Evolutionary conservation across 2,329 filamentous ascomycete genomes (phyloP).

Genomic region (Trichophyton simii): DNA sequence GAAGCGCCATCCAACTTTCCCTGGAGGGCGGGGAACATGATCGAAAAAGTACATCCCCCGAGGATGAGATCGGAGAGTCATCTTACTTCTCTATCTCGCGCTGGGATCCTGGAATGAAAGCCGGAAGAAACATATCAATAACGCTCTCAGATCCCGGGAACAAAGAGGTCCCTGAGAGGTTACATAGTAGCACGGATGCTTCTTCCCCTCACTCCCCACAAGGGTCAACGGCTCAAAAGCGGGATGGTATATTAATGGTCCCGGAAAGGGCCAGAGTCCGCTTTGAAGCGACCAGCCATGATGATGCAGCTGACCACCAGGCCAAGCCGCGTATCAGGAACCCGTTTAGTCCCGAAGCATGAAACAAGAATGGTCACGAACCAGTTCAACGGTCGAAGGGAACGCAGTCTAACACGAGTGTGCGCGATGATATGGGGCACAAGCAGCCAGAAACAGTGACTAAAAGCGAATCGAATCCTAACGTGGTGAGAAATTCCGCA

Average conservation of each 20-base stretch:
- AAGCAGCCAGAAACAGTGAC: background rate
- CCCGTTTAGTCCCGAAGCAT: conserved; percentile 11
- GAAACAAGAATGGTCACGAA: background rate
- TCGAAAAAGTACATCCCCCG: background rate
- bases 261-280: background rate
- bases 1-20: background rate
- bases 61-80: background rate
- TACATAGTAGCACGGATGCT: background rate
- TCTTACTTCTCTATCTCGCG: background rate
- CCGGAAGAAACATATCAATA: background rate
- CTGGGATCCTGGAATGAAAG: background rate
- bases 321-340: conserved; percentile 3
- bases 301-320: background rate
- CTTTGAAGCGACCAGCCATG: background rate
- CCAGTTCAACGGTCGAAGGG: background rate
- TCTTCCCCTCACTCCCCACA: background rate
- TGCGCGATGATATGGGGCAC: background rate
- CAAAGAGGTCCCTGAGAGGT: background rate
- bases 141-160: conserved; percentile 1
- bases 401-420: background rate
- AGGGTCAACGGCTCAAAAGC: background rate
- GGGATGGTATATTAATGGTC: background rate
- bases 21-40: background rate
- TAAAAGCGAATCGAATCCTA: background rate
- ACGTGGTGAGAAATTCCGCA: background rate